Evolutionary conservation across 108 stramenopile genomes (phyloP), one percentile per base, ranked within the genome.

Genomic region (Epithemia pelagica): DNA sequence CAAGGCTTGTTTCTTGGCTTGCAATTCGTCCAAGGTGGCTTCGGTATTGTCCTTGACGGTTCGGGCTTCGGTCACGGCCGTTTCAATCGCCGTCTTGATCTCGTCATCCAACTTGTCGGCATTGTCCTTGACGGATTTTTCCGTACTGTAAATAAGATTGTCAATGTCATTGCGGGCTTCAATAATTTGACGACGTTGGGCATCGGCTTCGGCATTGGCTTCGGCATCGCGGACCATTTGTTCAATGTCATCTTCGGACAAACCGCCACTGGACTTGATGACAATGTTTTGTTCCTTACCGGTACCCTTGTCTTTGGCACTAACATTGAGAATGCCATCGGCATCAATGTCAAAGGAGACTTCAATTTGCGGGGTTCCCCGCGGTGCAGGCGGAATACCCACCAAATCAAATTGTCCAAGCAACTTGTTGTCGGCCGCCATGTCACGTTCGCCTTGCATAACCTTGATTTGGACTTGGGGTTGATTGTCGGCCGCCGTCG

Each of bases 271-370:
- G 57, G 90, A 90, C 83, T 96, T 93, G 74, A 99, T 98, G 61
- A 98, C 75, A 65, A 99, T 98, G 73, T 89, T 94, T 76, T 98
- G 97, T 70, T 97, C 96, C 92, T 98, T 98, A 58, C 96, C 96
- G 52, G 99, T 98, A 64, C 92, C 97, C 95, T 99, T 99, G 78
- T 99, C 99, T 83, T 96, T 97, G 66, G 95, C 99, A 65, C 80
- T 80, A 0, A 99, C 99, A 70, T 98, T 96, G 65, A 98, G 74
- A 77, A 99, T 98, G 71, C 99, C 99, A 78, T 99, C 95, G 28
- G 99, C 99, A 78, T 99, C 98, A 74, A 99, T 97, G 81, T 99
- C 97, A 66, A 99, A 99, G 55, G 94, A 91, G 22, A 99, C 96
- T 68, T 99, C 99, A 74, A 99, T 99, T 77, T 99, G 98, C 46